phyloP scores from a whole-genome alignment of 208 protist species.

The Porcisia deanei region DNA sequence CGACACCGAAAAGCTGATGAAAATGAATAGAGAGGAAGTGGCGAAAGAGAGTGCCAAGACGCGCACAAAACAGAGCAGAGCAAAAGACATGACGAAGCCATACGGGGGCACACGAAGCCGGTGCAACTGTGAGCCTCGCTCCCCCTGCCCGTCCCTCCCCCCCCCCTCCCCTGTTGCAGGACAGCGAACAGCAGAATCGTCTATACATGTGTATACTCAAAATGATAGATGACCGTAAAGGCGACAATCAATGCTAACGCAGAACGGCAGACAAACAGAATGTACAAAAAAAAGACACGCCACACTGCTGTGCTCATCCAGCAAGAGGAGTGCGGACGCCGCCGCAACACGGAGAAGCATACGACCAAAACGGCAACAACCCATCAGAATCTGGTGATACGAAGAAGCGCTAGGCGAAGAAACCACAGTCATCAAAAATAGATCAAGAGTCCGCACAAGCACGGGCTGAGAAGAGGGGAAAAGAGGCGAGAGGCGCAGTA shows the following conservation, averaged over 20 bases:
- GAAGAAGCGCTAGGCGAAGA: neutral
- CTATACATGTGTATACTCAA: neutral
- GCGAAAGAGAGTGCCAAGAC: neutral
- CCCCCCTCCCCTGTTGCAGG: neutral
- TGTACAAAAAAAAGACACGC: neutral
- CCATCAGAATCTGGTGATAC: too few relatives aligned
- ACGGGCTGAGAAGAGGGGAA: neutral
- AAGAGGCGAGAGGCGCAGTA: neutral
- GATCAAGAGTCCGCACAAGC: neutral
- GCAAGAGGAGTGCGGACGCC: neutral
- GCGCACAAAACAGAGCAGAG: neutral
- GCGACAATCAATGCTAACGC: neutral
- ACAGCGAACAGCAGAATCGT: neutral
- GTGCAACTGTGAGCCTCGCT: neutral
- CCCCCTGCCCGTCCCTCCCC: neutral
- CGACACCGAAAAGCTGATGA: neutral
- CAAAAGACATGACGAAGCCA: neutral
- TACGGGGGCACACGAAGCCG: neutral
- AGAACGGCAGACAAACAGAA: neutral
- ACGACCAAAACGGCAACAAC: neutral
- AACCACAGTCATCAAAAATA: neutral
- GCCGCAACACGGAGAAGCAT: neutral
- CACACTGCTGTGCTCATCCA: too few relatives aligned
- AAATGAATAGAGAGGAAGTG: neutral
- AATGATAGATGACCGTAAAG: neutral